Evolutionary conservation across 345 rosid species (phyloP).

Genomic region (Capsella bursapastoris): DNA sequence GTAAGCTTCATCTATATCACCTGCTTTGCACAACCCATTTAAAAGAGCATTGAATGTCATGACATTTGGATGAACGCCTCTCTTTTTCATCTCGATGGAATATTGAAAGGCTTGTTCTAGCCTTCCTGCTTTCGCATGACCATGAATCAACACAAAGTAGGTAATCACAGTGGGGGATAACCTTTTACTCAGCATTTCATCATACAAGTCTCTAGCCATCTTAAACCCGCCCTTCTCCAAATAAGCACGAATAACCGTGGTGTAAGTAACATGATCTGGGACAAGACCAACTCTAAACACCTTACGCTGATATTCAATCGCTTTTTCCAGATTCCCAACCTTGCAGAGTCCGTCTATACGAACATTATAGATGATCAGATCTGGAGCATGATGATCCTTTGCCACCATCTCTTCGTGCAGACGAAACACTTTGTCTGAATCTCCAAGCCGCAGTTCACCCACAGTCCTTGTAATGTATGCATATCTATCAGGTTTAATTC

Average conservation of each 20-base stretch:
- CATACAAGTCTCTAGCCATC: conserved; percentile 57
- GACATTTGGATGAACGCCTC: conserved; percentile 63
- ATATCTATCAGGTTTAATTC: conserved; percentile 60
- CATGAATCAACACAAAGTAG: conserved; percentile 75
- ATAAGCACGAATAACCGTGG: conserved; percentile 62
- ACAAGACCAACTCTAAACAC: conserved; percentile 53
- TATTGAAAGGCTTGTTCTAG: conserved; percentile 57
- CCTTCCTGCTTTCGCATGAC: conserved; percentile 60
- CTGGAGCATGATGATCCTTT: conserved; percentile 52
- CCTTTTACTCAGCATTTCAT: conserved; percentile 59
- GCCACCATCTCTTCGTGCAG: conserved; percentile 67
- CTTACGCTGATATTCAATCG: conserved; percentile 52
- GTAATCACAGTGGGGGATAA: conserved; percentile 64
- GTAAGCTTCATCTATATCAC: conserved; percentile 58
- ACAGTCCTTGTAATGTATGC: conserved; percentile 59
- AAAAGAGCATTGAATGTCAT: conserved; percentile 74
- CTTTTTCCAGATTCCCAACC: conserved; percentile 56
- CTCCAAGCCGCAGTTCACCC: conserved; percentile 62
- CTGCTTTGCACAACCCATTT: conserved; percentile 63
- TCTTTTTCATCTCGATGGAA: conserved; percentile 62
- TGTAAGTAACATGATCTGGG: conserved; percentile 74
- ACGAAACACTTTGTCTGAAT: conserved; percentile 51
- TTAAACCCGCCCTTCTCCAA: conserved; percentile 54
- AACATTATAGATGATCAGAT: conserved; percentile 63
- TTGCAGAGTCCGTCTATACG: conserved; percentile 57